These are phyloP conservation scores for Scedosporium apiospermum DNA, from an alignment of 2,329 filamentous ascomycete species.

Conservation along the genomic window DNA sequence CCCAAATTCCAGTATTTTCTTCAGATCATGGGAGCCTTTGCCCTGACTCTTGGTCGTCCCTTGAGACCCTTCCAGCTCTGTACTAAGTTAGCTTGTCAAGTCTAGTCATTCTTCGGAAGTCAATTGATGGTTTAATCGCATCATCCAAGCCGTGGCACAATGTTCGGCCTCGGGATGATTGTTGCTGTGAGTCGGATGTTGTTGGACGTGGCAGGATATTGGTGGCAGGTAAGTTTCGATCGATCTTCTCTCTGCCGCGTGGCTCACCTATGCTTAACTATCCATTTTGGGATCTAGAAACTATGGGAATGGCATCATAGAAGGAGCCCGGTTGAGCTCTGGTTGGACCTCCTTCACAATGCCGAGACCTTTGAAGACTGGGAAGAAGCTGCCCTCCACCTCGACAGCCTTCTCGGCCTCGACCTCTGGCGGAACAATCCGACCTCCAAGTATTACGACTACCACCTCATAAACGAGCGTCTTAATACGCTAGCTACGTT, in stretches of 20 bases:
- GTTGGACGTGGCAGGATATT: conserved; percentile 52
- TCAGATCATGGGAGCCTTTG: background rate
- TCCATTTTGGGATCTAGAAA: background rate
- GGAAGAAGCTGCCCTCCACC: conserved; percentile 71
- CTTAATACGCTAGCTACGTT: conserved; percentile 61
- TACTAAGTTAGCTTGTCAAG: background rate
- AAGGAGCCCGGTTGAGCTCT: conserved; percentile 54
- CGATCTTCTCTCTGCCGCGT: background rate
- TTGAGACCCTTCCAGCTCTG: background rate
- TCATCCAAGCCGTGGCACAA: conserved; percentile 9
- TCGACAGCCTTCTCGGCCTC: conserved; percentile 74
- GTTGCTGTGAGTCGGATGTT: conserved; percentile 47
- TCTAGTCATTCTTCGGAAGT: background rate
- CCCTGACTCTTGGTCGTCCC: background rate
- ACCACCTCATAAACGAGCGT: conserved; percentile 70
- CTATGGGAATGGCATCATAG: conserved; percentile 47
- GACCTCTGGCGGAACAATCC: conserved; percentile 81
- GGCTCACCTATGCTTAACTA: background rate
- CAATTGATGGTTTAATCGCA: background rate
- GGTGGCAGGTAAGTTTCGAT: conserved; percentile 42
- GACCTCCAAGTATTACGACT: conserved; percentile 75
- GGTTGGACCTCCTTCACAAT: conserved; percentile 54
- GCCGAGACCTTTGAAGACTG: conserved; percentile 74
- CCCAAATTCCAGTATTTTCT: background rate
- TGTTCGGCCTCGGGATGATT: conserved; percentile 27